Evolutionary conservation across 192 early-diverging fungal species (phyloP).

Genomic region (Kappamyces sp.): DNA sequence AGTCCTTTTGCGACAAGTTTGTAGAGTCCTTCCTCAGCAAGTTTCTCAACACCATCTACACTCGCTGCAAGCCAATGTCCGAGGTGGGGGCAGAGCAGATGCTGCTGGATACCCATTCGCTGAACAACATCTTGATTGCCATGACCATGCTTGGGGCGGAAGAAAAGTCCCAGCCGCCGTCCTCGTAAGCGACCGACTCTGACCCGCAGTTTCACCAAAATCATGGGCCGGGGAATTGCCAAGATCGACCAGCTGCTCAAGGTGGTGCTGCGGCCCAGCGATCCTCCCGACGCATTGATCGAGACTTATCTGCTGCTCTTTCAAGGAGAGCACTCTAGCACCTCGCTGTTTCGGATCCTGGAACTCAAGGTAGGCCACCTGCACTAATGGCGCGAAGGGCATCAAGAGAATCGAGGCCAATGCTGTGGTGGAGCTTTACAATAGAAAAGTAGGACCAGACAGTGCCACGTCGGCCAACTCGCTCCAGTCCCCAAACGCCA

Average conservation of each 20-base stretch:
- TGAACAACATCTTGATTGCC: slow-evolving; percentile 76
- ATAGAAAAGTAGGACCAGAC: no score
- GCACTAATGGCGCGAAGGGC: background rate
- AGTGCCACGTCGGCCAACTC: no score
- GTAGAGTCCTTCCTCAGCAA: slow-evolving; percentile 73
- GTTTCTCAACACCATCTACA: slow-evolving; percentile 63
- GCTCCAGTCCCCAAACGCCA: no score
- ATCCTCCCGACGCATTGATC: slow-evolving; percentile 77
- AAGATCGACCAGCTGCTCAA: slow-evolving; percentile 86
- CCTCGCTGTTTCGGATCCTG: slow-evolving; percentile 70
- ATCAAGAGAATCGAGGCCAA: background rate
- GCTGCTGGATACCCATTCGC: slow-evolving; percentile 86
- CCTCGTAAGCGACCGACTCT: slow-evolving; percentile 10
- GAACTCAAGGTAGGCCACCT: slow-evolving; percentile 65
- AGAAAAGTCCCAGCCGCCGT: slow-evolving; percentile 38
- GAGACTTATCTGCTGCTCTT: slow-evolving; percentile 87
- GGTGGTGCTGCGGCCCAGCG: slow-evolving; percentile 75
- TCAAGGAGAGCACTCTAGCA: slow-evolving; percentile 56
- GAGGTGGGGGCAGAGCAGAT: slow-evolving; percentile 97
- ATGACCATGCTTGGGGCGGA: slow-evolving; percentile 64
- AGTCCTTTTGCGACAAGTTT: slow-evolving; percentile 89
- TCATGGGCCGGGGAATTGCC: slow-evolving; percentile 74
- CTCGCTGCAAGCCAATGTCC: slow-evolving; percentile 70
- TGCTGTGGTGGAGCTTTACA: no score
- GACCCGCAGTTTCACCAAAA: slow-evolving; percentile 65